phyloP scores from a whole-genome alignment of 306 rosid genomes.

The Albizia julibrissin region DNA sequence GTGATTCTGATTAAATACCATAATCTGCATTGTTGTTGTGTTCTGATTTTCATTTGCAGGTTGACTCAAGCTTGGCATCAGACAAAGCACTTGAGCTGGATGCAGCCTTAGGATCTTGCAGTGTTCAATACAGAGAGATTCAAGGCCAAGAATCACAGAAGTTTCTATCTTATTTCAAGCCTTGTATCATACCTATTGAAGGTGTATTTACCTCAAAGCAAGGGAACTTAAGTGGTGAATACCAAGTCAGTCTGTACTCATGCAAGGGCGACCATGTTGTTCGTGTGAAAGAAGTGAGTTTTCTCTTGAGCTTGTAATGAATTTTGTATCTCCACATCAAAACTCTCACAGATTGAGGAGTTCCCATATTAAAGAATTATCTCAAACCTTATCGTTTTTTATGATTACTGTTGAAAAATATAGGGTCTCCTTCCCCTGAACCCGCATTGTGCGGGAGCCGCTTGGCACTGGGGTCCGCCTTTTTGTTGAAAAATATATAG shows the following conservation, averaged over 20 bases:
- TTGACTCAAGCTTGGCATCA: constrained; percentile 79
- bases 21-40: constrained; percentile 17
- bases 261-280: constrained; percentile 96
- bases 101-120: constrained; percentile 89
- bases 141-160: constrained; percentile 87
- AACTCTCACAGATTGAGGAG: not conserved
- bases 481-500: not conserved
- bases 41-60: constrained; percentile 50
- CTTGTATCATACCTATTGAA: constrained; percentile 87
- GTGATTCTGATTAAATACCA: constrained; percentile 12
- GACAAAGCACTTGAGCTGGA: constrained; percentile 93
- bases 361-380: not conserved
- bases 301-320: constrained; percentile 7
- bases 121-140: constrained; percentile 89
- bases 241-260: constrained; percentile 63
- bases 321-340: not conserved
- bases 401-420: not conserved
- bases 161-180: constrained; percentile 85
- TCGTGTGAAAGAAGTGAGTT: constrained; percentile 83
- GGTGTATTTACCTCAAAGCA: constrained; percentile 69
- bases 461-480: no score
- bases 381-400: not conserved
- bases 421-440: no score
- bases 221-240: constrained; percentile 59
- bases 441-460: no score